Evolutionary conservation across 2,329 filamentous ascomycete genomes (phyloP).

Genomic region (Thielaviopsis populi): DNA sequence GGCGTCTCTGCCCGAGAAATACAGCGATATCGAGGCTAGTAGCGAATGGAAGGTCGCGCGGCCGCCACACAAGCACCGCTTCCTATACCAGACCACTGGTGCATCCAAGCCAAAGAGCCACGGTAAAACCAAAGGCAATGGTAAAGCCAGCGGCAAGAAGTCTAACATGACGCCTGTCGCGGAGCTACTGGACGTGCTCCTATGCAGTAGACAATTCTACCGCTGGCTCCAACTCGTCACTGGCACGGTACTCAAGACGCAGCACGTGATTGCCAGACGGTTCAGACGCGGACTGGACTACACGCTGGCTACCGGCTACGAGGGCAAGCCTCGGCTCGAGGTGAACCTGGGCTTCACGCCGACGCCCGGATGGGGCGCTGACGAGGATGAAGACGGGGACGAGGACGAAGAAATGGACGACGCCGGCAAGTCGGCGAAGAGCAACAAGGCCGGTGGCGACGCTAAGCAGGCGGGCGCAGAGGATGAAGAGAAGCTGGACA

Average conservation of each 20-base stretch:
- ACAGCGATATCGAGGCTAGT: conserved; percentile 41
- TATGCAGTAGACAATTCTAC: conserved; percentile 74
- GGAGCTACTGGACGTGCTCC: conserved; percentile 64
- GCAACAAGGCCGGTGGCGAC: conserved; percentile 23
- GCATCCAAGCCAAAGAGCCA: conserved; percentile 27
- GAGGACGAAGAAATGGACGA: conserved; percentile 33
- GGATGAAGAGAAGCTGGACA: conserved; percentile 32
- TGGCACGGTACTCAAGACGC: conserved; percentile 54
- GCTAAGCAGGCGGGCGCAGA: conserved; percentile 23
- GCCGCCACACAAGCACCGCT: conserved; percentile 92
- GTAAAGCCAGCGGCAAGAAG: conserved; percentile 13
- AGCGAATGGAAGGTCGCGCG: conserved; percentile 60
- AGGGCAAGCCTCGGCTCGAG: conserved; percentile 64
- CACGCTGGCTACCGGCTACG: conserved; percentile 77
- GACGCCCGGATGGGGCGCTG: conserved; percentile 67
- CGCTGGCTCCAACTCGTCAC: conserved; percentile 83
- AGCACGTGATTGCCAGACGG: conserved; percentile 66
- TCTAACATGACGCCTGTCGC: conserved; percentile 41
- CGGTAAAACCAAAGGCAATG: conserved; percentile 3
- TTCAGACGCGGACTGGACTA: conserved; percentile 85
- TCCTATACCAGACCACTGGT: conserved; percentile 51
- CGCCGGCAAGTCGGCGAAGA: conserved; percentile 22
- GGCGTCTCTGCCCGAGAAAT: conserved; percentile 30
- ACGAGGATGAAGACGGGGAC: conserved; percentile 39
- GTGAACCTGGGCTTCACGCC: conserved; percentile 80